Percentiles rank a stretch among this genome's conserved stretches.
Evolutionary conservation across 2,329 filamentous ascomycete genomes (phyloP).

Genomic region (Xylariaceae sp.): DNA sequence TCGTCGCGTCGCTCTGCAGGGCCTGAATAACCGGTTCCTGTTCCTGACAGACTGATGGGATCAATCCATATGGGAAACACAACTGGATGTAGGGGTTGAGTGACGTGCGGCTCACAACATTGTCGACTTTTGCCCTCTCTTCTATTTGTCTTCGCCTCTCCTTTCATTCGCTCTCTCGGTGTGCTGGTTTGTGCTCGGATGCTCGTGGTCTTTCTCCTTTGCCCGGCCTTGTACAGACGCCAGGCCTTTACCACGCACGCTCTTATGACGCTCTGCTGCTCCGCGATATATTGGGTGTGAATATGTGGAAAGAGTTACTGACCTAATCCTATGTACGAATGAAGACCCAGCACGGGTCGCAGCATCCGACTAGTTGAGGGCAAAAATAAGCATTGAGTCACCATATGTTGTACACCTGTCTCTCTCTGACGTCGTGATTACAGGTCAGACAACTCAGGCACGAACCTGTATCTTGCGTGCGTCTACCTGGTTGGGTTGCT

Average conservation of each 20-base stretch:
- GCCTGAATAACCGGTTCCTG: constrained; percentile 5
- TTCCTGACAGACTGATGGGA: constrained; percentile 11
- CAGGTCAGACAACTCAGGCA: no score
- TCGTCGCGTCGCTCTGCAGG: constrained; percentile 3
- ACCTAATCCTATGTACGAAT: no score
- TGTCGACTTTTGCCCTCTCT: constrained; percentile 1
- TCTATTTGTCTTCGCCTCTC: constrained; percentile 1
- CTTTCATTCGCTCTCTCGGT: background rate
- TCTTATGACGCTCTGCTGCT: constrained; percentile 6
- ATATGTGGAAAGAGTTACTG: no score
- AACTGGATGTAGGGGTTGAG: constrained; percentile 11
- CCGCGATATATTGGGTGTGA: constrained; percentile 9
- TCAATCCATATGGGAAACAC: constrained; percentile 7
- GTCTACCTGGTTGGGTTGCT: no score
- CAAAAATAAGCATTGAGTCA: no score
- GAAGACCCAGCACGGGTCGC: no score
- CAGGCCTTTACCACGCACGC: constrained; percentile 1
- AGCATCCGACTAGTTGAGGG: no score
- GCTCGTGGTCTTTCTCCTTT: constrained; percentile 1
- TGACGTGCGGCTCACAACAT: constrained; percentile 3
- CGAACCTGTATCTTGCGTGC: no score
- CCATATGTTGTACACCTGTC: no score
- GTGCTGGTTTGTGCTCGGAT: constrained; percentile 8
- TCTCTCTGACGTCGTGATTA: no score
- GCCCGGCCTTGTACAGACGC: background rate